phyloP scores from a whole-genome alignment of 352 stramenopile species.

The Phytopythium delawarense region DNA sequence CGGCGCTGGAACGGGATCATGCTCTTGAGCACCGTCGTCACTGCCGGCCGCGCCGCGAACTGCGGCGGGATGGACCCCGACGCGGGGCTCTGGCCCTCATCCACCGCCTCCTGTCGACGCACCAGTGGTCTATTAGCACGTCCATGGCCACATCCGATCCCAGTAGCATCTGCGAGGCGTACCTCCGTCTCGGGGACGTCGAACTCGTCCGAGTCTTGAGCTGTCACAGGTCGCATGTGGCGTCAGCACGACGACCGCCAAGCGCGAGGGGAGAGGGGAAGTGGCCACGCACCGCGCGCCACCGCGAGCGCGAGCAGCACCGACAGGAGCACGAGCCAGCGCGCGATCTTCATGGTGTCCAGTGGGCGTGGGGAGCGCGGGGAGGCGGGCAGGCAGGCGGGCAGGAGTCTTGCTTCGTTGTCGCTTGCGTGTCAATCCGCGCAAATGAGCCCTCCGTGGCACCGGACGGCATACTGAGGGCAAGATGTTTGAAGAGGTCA shows the following conservation, averaged over 20 bases:
- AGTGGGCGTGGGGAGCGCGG: not conserved
- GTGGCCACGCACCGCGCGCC: constrained; percentile 14
- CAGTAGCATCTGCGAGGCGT: not conserved
- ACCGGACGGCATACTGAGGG: not conserved
- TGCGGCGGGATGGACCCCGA: constrained; percentile 8
- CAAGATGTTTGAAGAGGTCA: not conserved
- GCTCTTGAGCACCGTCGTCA: constrained; percentile 20
- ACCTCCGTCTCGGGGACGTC: constrained; percentile 27
- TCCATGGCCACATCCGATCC: not conserved
- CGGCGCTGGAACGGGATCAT: constrained; percentile 35
- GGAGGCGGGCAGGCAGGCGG: not conserved
- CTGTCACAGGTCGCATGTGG: constrained; percentile 7
- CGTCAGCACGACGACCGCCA: not conserved
- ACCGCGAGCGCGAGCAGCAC: constrained; percentile 22
- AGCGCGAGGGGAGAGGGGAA: not conserved
- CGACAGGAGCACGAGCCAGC: constrained; percentile 25
- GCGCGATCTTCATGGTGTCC: constrained; percentile 18
- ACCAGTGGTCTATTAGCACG: not conserved
- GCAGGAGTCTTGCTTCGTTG: not conserved
- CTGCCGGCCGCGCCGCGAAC: constrained; percentile 12
- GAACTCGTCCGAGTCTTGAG: constrained; percentile 46
- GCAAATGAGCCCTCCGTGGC: not conserved
- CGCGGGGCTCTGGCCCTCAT: constrained; percentile 5
- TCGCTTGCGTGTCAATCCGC: constrained; percentile 2
- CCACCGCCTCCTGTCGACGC: constrained; percentile 12